Evolutionary conservation across 148 eudicot species (phyloP).

Genomic region (Salicornia ramosissima): DNA sequence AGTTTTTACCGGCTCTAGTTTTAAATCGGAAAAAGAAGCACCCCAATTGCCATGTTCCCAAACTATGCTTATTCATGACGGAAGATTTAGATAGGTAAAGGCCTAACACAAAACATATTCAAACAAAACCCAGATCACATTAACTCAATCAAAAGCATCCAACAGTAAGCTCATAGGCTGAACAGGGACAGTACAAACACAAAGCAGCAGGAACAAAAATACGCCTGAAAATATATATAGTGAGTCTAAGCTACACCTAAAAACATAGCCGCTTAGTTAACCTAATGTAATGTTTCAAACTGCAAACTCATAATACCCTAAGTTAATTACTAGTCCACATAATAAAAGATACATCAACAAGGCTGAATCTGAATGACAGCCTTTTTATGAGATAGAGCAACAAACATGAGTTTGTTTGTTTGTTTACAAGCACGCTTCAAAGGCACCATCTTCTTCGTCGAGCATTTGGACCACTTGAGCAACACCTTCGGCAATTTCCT

Average conservation of each 20-base stretch:
- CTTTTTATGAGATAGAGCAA: not conserved
- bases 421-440: conserved; percentile 29
- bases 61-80: too few relatives aligned
- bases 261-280: conserved; percentile 7
- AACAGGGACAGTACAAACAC: not conserved
- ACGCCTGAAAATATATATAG: not conserved
- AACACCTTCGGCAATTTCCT: conserved; percentile 87
- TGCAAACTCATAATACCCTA: not conserved
- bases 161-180: not conserved
- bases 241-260: conserved; percentile 13
- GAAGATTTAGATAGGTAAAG: not conserved
- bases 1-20: too few relatives aligned
- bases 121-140: conserved; percentile 9
- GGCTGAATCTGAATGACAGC: not conserved
- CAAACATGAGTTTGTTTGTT: too few relatives aligned
- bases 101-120: not conserved
- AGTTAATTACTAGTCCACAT: too few relatives aligned
- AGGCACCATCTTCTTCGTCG: conserved; percentile 35
- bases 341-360: conserved; percentile 19
- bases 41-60: too few relatives aligned
- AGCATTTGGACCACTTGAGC: conserved; percentile 84
- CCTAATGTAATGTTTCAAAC: conserved; percentile 1
- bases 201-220: conserved; percentile 4
- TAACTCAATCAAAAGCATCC: conserved; percentile 11
- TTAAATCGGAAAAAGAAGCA: too few relatives aligned